phyloP scores from a whole-genome alignment of 202 grass and related monocot genomes.

The Carex arenaria region DNA sequence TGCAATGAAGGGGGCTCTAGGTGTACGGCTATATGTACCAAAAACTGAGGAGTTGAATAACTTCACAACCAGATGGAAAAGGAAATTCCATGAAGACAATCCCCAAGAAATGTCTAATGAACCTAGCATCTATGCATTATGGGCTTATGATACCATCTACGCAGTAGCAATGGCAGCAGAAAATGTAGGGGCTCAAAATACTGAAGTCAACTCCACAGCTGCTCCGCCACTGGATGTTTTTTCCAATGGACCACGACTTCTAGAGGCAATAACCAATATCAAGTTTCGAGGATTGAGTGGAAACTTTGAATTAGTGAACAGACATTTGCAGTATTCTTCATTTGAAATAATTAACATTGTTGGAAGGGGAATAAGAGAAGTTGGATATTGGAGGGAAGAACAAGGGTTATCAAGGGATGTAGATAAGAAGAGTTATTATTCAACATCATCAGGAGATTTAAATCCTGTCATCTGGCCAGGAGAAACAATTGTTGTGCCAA shows the following conservation, averaged over 20 bases:
- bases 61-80: conserved; percentile 50
- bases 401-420: conserved; percentile 15
- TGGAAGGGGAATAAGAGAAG: conserved; percentile 26
- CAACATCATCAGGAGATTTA: background rate
- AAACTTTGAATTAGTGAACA: conserved; percentile 32
- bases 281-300: conserved; percentile 52
- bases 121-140: conserved; percentile 27
- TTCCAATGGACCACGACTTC: background rate
- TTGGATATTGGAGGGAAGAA: conserved; percentile 43
- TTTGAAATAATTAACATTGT: conserved; percentile 65
- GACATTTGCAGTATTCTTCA: conserved; percentile 33
- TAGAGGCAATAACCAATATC: conserved; percentile 17
- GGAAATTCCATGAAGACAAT: conserved; percentile 31
- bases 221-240: background rate
- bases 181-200: conserved; percentile 5
- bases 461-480: conserved; percentile 48
- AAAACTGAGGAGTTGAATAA: conserved; percentile 27
- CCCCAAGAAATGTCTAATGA: background rate
- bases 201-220: background rate
- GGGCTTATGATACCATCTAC: conserved; percentile 49
- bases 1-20: conserved; percentile 43
- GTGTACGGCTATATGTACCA: conserved; percentile 32
- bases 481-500: conserved; percentile 15
- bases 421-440: too few relatives aligned
- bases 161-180: conserved; percentile 44